Conservation (phyloP, 75 land plant genomes). For the Pseudotsuga menziesii region DNA sequence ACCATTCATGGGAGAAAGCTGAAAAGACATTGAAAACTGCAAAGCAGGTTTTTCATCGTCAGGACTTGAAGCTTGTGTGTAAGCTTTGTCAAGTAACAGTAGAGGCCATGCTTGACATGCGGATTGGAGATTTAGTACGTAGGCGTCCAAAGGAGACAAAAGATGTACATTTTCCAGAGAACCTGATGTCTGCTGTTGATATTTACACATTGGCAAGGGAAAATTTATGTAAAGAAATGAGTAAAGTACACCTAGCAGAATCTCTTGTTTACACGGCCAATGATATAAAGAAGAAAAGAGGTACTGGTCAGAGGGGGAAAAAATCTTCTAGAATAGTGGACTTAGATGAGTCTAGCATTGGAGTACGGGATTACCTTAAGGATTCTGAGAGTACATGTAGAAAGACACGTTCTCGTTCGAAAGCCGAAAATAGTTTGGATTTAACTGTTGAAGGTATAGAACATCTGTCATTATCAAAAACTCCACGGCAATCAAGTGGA, state of each 20-base stretch:
- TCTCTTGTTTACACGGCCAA: background rate
- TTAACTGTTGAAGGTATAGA: background rate
- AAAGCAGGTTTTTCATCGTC: slow-evolving; percentile 23
- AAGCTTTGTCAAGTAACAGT: slow-evolving; percentile 36
- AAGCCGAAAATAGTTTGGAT: background rate
- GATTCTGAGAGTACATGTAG: background rate
- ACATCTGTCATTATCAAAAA: background rate
- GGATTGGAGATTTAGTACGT: slow-evolving; percentile 56
- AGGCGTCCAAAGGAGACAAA: slow-evolving; percentile 9
- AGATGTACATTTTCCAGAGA: background rate
- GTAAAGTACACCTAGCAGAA: background rate
- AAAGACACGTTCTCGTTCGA: background rate
- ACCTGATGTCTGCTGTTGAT: slow-evolving; percentile 16
- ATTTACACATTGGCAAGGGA: slow-evolving; percentile 35
- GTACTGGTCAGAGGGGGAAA: background rate
- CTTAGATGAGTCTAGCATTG: background rate
- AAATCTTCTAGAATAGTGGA: background rate
- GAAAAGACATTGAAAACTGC: slow-evolving; percentile 44
- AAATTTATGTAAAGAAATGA: slow-evolving; percentile 17
- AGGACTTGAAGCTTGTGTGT: slow-evolving; percentile 27
- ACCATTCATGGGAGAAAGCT: slow-evolving; percentile 52
- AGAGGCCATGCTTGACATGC: slow-evolving; percentile 41
- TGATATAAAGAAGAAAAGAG: background rate
- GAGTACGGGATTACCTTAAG: background rate
- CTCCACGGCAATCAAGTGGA: background rate